Base-by-base conservation (phyloP, 2,329 filamentous ascomycete genomes). In the Pseudodiploospora longispora region DNA sequence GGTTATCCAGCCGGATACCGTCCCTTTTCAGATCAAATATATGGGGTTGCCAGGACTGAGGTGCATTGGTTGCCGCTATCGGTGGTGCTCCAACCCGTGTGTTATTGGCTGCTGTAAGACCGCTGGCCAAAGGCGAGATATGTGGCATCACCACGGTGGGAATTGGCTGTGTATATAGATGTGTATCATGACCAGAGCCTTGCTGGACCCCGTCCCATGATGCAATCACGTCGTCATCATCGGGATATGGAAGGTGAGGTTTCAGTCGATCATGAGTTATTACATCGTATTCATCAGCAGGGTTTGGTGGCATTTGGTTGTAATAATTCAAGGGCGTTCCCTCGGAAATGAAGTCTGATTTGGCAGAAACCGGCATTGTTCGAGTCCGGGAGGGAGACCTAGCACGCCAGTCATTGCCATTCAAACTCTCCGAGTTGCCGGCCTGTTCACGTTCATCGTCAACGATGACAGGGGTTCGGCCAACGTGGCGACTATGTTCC, bases 1-100 rank as follows among this genome's bases (percentile, higher is more conserved):
- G 62, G 34, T 64, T 62, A n/a, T 70, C 67, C 6, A 62, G 51
- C 29, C 55, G 55, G 10, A 57, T 47, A 2, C 55, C 54, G 36
- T 66, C 59, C 41, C 62, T 54, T 44, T 55, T 51, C 39, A 68
- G 71, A 36, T 73, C 66, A 42, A 75, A 74, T 4, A 62, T 55
- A 4, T 64, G 58, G 3, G 71, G 69, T 33, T 73, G 68, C 70
- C 74, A 78, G 27, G 62, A 53, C 27, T 61, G 59, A 12, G 56
- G 52, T 6, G 56, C 47, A 5, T 49, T 44, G 9, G 50, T 49
- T 10, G 51, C 27, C 10, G 41, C 27, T 27, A 7, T n/a, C 19
- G 30, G 28, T 12, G 46, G 38, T 6, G 46, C 41, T 27, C 38
- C 27, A 6, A 37, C 40, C 30, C 30, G 38, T 6, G 29, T 45